phyloP scores from a whole-genome alignment of 2,329 filamentous ascomycete genomes.

The Pseudopyricularia javanii region DNA sequence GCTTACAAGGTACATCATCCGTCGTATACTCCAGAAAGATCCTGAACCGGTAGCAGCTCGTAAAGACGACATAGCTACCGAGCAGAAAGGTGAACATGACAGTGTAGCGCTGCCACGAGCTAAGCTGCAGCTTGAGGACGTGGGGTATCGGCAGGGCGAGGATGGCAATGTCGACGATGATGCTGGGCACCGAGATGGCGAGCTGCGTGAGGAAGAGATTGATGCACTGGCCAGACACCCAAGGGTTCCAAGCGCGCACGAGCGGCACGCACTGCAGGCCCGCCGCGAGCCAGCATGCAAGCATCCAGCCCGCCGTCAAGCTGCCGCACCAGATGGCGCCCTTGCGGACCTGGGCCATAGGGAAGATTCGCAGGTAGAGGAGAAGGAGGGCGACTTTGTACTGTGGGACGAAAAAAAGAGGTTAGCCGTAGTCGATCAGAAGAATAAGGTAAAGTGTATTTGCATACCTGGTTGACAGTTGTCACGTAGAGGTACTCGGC shows the following conservation, averaged over 20 bases:
- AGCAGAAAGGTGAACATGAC: background rate
- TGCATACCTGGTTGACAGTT: background rate
- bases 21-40: background rate
- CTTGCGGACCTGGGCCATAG: constrained; percentile 10
- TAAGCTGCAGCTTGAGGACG: constrained; percentile 10
- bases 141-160: constrained; percentile 11
- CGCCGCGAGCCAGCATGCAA: constrained; percentile 10
- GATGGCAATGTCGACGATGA: constrained; percentile 24
- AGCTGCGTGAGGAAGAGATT: constrained; percentile 25
- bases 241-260: constrained; percentile 19
- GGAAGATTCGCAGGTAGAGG: constrained; percentile 15
- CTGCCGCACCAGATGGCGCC: constrained; percentile 6
- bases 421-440: background rate
- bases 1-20: background rate
- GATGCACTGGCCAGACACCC: constrained; percentile 23
- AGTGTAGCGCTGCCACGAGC: constrained; percentile 10
- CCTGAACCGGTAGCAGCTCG: background rate
- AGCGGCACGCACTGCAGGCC: constrained; percentile 27
- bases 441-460: too few species aligned
- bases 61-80: constrained; percentile 1
- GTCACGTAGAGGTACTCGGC: constrained; percentile 7
- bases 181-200: constrained; percentile 29
- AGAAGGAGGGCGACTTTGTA: constrained; percentile 7
- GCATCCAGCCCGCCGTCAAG: constrained; percentile 9
- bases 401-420: too few species aligned